These are phyloP conservation scores for Candida awuae DNA, from an alignment of 805 yeast species.

Conservation along the genomic window DNA sequence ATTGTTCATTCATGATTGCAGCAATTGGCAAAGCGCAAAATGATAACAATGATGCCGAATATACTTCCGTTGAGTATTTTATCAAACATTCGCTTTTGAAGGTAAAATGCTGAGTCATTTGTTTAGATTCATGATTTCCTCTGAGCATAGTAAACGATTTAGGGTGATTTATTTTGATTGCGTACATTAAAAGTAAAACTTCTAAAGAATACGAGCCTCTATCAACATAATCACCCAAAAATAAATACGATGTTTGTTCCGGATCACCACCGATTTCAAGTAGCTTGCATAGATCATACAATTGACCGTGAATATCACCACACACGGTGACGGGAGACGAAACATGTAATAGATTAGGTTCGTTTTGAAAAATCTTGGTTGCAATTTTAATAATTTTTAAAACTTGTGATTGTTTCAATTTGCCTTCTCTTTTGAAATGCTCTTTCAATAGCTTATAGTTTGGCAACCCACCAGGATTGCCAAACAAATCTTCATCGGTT, in stretches of 20 bases:
- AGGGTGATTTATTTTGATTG: conserved; percentile 72
- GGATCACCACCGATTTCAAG: conserved; percentile 95
- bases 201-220: conserved; percentile 89
- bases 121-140: conserved; percentile 94
- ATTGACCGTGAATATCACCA: conserved; percentile 98
- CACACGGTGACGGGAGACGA: conserved; percentile 94
- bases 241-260: conserved; percentile 59
- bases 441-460: conserved; percentile 60
- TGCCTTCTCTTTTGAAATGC: conserved; percentile 77
- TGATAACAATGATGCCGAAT: conserved; percentile 65
- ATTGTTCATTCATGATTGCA: conserved; percentile 88
- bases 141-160: conserved; percentile 70
- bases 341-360: conserved; percentile 72
- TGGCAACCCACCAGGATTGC: conserved; percentile 54
- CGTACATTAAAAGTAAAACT: conserved; percentile 64
- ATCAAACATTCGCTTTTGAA: conserved; percentile 85
- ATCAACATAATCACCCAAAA: conserved; percentile 92
- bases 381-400: conserved; percentile 58
- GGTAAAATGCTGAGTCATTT: conserved; percentile 88
- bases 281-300: conserved; percentile 77
- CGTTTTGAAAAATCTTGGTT: conserved; percentile 51
- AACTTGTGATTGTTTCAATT: conserved; percentile 65
- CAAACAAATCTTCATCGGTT: conserved; percentile 58
- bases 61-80: conserved; percentile 60
- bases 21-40: conserved; percentile 87